phyloP scores from a whole-genome alignment of 1,139 yeast genomes.

The Yueomyces sp. region DNA sequence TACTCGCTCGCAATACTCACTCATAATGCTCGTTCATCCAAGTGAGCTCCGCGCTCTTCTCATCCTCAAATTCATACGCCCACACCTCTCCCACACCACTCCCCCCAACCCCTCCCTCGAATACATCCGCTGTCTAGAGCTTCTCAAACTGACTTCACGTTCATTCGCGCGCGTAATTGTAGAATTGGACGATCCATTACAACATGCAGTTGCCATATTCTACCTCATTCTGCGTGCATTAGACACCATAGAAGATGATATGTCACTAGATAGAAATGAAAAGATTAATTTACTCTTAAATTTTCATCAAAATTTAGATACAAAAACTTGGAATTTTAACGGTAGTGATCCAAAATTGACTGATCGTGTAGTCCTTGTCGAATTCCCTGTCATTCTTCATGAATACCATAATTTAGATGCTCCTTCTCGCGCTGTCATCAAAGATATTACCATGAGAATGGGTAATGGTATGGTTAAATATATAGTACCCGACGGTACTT shows the following conservation, averaged over 20 bases:
- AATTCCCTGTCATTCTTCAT: constrained; percentile 53
- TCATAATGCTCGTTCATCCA: too few relatives aligned
- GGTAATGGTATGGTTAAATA: constrained; percentile 98
- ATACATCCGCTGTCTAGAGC: constrained; percentile 40
- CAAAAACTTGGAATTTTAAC: too few relatives aligned
- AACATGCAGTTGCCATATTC: constrained; percentile 71
- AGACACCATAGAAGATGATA: constrained; percentile 95
- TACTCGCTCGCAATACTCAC: too few relatives aligned
- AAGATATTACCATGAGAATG: constrained; percentile 71
- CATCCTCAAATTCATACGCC: too few relatives aligned
- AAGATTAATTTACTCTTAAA: constrained; percentile 65
- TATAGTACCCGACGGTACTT: constrained; percentile 60
- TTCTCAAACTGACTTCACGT: constrained; percentile 64
- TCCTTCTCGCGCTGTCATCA: constrained; percentile 65
- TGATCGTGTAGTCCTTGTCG: constrained; percentile 68
- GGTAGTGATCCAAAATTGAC: constrained; percentile 53
- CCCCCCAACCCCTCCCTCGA: too few relatives aligned
- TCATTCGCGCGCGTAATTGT: constrained; percentile 87
- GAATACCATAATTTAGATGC: constrained; percentile 68
- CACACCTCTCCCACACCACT: too few relatives aligned
- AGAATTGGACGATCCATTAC: constrained; percentile 82
- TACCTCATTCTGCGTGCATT: constrained; percentile 79
- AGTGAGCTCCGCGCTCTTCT: too few relatives aligned
- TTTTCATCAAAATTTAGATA: constrained; percentile 47
- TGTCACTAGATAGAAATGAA: constrained; percentile 59